Percentiles rank a stretch among this genome's conserved stretches.
Evolutionary conservation across 768 basidiomycete species (phyloP).

Genomic region (Heimioporus sp.): DNA sequence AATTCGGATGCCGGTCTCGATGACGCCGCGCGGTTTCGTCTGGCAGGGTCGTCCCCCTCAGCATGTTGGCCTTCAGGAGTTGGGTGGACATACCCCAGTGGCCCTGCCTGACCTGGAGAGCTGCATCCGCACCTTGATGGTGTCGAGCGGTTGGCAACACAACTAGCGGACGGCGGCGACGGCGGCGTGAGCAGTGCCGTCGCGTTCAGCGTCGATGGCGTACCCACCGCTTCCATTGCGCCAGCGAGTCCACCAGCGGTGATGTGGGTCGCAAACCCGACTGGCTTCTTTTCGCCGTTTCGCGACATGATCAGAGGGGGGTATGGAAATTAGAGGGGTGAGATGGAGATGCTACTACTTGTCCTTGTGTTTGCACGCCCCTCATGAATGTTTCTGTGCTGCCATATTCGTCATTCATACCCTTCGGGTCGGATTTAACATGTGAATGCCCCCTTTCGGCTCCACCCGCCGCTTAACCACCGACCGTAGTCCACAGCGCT

Average conservation of each 20-base stretch:
- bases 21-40: conserved; percentile 90
- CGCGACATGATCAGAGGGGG: conserved; percentile 43
- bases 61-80: neutral
- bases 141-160: conserved; percentile 91
- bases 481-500: neutral
- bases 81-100: conserved; percentile 69
- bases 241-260: conserved; percentile 95
- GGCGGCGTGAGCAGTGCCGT: conserved; percentile 1
- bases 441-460: conserved; percentile 26
- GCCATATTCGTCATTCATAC: neutral
- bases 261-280: conserved; percentile 86
- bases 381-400: conserved; percentile 16
- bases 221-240: conserved; percentile 82
- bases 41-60: conserved; percentile 30
- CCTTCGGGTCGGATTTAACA: conserved; percentile 22
- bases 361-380: conserved; percentile 6
- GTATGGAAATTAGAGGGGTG: neutral
- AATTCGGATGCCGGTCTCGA: conserved; percentile 88
- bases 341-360: neutral
- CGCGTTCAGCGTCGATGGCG: neutral
- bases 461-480: conserved; percentile 21
- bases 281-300: conserved; percentile 65
- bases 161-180: conserved; percentile 40
- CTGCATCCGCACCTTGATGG: conserved; percentile 99
- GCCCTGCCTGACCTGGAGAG: conserved; percentile 75